Conservation (phyloP, 257 asterid genomes). For the Solanum rostratum region DNA sequence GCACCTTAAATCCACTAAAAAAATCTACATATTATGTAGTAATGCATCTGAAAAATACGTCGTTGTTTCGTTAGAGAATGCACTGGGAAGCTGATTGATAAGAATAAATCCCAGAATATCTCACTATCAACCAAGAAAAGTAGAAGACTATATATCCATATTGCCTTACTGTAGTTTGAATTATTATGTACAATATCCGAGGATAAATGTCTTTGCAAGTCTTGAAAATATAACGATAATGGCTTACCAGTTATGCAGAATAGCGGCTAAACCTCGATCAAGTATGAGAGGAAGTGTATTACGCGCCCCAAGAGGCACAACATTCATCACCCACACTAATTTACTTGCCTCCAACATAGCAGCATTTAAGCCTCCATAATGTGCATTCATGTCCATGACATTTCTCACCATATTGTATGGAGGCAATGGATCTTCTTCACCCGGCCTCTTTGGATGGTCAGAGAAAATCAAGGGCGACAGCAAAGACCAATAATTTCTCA, state of each 20-base stretch:
- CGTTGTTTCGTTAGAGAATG: not conserved
- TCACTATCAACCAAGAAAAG: not conserved
- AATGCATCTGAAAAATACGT: not conserved
- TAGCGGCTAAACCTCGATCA: slow-evolving; percentile 68
- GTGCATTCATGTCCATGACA: slow-evolving; percentile 93
- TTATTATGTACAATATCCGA: not conserved
- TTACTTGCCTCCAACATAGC: slow-evolving; percentile 62
- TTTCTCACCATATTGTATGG: slow-evolving; percentile 88
- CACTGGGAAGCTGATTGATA: not conserved
- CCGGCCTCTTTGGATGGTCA: slow-evolving; percentile 93
- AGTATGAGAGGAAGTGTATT: slow-evolving; percentile 71
- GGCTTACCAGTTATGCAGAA: slow-evolving; percentile 70
- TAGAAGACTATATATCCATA: not conserved
- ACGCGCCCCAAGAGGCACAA: slow-evolving; percentile 59
- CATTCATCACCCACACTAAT: slow-evolving; percentile 93
- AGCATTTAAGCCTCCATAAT: slow-evolving; percentile 72
- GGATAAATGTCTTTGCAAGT: not conserved
- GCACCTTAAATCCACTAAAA: not conserved
- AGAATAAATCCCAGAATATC: not conserved
- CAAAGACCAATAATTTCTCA: slow-evolving; percentile 86
- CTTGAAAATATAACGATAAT: not conserved
- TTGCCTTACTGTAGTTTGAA: not conserved
- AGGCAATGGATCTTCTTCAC: slow-evolving; percentile 88
- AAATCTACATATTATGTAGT: not conserved
- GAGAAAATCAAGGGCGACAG: slow-evolving; percentile 92